phyloP scores from a whole-genome alignment of 2,329 filamentous ascomycete species.

The Colletotrichum kahawae region DNA sequence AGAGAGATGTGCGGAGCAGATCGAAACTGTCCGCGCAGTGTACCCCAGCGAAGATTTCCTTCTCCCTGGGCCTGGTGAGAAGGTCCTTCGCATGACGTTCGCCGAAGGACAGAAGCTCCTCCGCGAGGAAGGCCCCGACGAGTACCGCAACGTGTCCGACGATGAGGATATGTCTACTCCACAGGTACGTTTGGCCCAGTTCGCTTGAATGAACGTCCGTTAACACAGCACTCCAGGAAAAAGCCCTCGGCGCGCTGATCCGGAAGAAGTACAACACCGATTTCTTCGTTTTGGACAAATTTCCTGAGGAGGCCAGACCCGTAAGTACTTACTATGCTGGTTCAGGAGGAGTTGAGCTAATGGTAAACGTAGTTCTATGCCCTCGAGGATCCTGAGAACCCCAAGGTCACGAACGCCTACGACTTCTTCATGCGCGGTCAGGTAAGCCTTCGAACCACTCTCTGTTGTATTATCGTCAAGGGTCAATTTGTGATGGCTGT shows the following conservation, averaged over 20 bases:
- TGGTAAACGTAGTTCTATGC: constrained; percentile 72
- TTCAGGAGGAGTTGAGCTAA: background rate
- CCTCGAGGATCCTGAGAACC: constrained; percentile 73
- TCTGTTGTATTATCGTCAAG: too few relatives aligned
- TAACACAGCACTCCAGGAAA: constrained; percentile 61
- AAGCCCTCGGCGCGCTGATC: constrained; percentile 86
- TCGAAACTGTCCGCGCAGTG: constrained; percentile 72
- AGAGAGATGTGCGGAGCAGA: constrained; percentile 71
- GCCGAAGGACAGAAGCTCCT: constrained; percentile 79
- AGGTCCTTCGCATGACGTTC: constrained; percentile 74
- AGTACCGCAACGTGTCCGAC: constrained; percentile 71
- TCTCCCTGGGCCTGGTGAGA: constrained; percentile 75
- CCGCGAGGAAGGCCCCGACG: constrained; percentile 72
- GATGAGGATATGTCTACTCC: constrained; percentile 82
- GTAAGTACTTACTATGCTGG: background rate
- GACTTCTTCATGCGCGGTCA: constrained; percentile 90
- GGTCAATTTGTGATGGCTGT: too few relatives aligned
- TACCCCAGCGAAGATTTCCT: constrained; percentile 82
- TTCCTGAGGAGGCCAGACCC: constrained; percentile 84
- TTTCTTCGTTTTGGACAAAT: constrained; percentile 97
- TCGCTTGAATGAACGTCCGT: background rate
- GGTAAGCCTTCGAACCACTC: background rate
- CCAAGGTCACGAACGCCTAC: constrained; percentile 69
- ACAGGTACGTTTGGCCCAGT: background rate
- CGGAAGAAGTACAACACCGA: constrained; percentile 91